A percentile compares a stretch with the other conserved stretches of the same genome.
These are phyloP conservation scores for Fusarium ramigenum DNA, from an alignment of 2,329 filamentous ascomycete species.

Conservation along the genomic window DNA sequence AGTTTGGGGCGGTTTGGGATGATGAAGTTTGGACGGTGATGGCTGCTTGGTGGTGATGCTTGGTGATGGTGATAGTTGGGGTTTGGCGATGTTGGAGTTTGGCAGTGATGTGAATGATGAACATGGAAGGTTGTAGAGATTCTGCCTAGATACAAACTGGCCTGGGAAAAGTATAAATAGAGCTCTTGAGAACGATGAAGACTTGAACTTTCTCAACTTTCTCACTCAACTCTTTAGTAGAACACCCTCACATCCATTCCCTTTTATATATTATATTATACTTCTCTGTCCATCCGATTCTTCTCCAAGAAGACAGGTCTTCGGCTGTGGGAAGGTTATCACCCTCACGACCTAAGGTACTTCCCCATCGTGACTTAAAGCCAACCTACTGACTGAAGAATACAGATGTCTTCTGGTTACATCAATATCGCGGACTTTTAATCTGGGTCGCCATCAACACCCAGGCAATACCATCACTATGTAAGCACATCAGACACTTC, in stretches of 20 bases:
- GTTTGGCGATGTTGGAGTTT: background rate
- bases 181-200: background rate
- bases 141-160: background rate
- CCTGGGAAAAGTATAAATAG: background rate
- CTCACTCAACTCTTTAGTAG: rapidly evolving
- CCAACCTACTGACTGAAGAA: background rate
- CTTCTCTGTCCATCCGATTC: background rate
- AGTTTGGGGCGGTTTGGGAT: background rate
- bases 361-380: background rate
- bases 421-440: rapidly evolving
- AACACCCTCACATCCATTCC: background rate
- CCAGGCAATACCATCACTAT: rapidly evolving
- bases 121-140: background rate
- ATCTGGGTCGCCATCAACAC: rapidly evolving
- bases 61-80: background rate
- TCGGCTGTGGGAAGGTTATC: background rate
- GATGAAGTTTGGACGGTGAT: background rate
- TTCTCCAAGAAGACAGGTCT: no score
- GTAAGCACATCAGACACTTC: background rate
- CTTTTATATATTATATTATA: background rate
- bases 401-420: background rate
- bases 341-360: background rate
- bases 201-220: background rate
- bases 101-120: background rate
- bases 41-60: background rate